Base-by-base conservation (phyloP, 768 basidiomycete genomes). In the Symmetrospora coprosmae region DNA sequence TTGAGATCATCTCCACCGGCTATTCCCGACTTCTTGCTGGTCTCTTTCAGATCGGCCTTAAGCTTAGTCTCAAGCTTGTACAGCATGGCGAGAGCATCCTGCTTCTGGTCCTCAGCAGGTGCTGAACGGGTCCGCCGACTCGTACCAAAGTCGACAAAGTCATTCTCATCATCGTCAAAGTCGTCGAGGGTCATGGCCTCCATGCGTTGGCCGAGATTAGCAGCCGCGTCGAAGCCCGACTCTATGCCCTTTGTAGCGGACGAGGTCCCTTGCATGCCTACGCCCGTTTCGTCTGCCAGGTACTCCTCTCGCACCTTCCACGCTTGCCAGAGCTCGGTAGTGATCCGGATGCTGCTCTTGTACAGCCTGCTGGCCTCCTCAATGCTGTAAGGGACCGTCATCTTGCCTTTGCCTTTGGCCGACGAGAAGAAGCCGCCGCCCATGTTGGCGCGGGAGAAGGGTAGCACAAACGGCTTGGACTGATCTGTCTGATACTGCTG, bases 401-500 rank as follows among this genome's bases (percentile, higher is more conserved):
- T 79, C 23, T 76, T 77, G 60, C 82, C 78, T 49, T 79, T 78
- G 45, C 70, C 60, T 28, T 80, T 75, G 52, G 62, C 58, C 76
- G 76, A 55, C 73, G 61, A 46, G 76, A 48, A 43, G 48, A 45
- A 43, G 2, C 52, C 41, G 13, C 63, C 60, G 19, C 63, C 48
- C 2, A 50, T 17, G 60, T 70, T 70, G 27, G 67, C 62, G 6
- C 82, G 79, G 5, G 89, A 87, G 71, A 94, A 99, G 0, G 94
- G 94, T 71, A 99, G 91, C 62, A 97, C 75, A 71, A 97, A 99
- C 1, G 94, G 92, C 13, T 86, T 78, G 45, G 75, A 82, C 71
- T 91, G 94, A 72, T 99, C 94, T 0, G 94, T 99, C 70, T 97
- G 94, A 71, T 88, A 99, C 71, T 92, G 88, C 70, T 92, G 92